Base-by-base conservation (phyloP, 768 basidiomycete species). In the Albatrellus ellisii region DNA sequence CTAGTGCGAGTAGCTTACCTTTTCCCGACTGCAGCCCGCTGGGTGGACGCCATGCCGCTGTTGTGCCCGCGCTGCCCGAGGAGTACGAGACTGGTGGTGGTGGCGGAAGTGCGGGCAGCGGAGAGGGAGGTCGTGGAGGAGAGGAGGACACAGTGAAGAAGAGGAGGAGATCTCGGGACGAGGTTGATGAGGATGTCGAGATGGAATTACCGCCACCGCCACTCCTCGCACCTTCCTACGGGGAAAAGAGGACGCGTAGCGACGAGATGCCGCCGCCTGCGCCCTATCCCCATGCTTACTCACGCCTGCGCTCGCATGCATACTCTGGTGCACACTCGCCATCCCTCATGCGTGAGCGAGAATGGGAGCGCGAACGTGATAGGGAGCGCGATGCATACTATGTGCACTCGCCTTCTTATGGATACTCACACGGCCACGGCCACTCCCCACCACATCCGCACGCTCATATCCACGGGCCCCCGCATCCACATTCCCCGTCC, bases 41-140 rank as follows among this genome's bases (percentile, higher is more conserved):
- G 43, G 84, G 85, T 42, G 84, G 85, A 52, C 68, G 85, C 28
- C 85, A 87, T 51, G 85, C 84, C 27, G 76, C 82, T 46, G 84
- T 87, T 41, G 79, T 80, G 39, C 83, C 83, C 35, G 83, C 83
- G 0, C 64, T 85, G 5, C 80, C 82, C 6, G 84, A 86, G 54
- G 82, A 83, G 42, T 77, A 75, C 34, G 74, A 76, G 39, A 60
- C n/a, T n/a, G n/a, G n/a, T n/a, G n/a, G n/a, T n/a, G n/a, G n/a
- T n/a, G n/a, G 67, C 2, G 65, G 64, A 14, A 56, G 63, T 41
- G 46, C 36, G 21, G 38, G 31, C n/a, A 42, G 50, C 14, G 43
- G 46, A 21, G 52, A 42, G 38, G 44, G 47, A 8, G 44, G 47
- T 7, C 26, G 40, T 3, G 46, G 45, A 12, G 45, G 45, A 14